These are phyloP conservation scores for Podaxis rugospora DNA, from an alignment of 768 basidiomycete species.

Conservation along the genomic window DNA sequence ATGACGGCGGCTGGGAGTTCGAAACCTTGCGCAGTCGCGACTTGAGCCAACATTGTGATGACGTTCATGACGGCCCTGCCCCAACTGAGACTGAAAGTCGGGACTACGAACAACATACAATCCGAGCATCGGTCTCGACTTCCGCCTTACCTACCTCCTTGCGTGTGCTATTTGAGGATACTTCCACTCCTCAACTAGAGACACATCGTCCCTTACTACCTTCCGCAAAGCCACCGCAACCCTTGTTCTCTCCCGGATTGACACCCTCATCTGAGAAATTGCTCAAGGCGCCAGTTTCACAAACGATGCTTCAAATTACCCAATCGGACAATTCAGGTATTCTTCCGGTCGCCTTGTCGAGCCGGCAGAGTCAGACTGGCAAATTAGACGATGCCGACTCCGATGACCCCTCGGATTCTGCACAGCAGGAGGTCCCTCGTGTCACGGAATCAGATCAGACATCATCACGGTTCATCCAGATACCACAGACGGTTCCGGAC, in stretches of 20 bases:
- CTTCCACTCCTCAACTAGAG: slow-evolving; percentile 28
- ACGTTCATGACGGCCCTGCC: slow-evolving; percentile 18
- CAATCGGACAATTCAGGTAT: neutral
- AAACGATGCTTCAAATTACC: neutral
- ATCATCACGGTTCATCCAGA: neutral
- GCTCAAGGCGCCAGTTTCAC: neutral
- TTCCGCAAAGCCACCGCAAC: neutral
- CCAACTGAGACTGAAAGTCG: slow-evolving; percentile 19
- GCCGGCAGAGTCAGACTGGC: neutral
- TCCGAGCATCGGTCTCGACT: slow-evolving; percentile 44
- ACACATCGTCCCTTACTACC: slow-evolving; percentile 38
- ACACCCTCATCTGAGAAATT: slow-evolving; percentile 5
- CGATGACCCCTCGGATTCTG: neutral
- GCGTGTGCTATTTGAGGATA: slow-evolving; percentile 73
- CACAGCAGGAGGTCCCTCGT: neutral
- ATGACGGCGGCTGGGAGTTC: slow-evolving; percentile 65
- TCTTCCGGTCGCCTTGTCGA: neutral
- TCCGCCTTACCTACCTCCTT: slow-evolving; percentile 67
- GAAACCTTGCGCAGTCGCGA: slow-evolving; percentile 56
- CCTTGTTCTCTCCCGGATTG: neutral
- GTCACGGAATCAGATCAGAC: neutral
- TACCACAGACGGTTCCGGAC: neutral
- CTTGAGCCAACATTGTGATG: slow-evolving; percentile 8
- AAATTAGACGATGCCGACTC: neutral
- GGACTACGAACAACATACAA: slow-evolving; percentile 26